A percentile compares a stretch with the other conserved stretches of the same genome.
Evolutionary conservation across 345 rosid species (phyloP).

Genomic region (Sonneratia caseolaris): DNA sequence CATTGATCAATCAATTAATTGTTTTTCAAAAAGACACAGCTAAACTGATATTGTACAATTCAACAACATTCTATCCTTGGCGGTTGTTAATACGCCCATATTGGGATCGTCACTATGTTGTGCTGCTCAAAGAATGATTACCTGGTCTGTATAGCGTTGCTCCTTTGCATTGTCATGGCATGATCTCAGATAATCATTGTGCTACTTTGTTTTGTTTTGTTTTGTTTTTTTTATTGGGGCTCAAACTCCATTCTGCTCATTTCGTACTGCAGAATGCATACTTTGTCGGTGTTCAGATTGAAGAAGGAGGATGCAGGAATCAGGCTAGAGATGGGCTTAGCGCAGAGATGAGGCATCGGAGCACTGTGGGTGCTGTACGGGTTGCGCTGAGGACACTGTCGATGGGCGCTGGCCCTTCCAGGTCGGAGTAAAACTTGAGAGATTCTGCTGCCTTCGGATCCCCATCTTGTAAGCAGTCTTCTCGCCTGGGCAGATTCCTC

Average conservation of each 20-base stretch:
- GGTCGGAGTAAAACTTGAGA: slow-evolving; percentile 13
- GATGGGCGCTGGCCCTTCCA: slow-evolving; percentile 38
- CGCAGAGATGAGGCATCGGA: slow-evolving; percentile 62
- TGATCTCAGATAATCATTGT: background rate
- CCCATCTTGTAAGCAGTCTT: background rate
- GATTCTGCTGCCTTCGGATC: slow-evolving; percentile 8
- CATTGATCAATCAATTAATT: too few species aligned
- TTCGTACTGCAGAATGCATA: slow-evolving; percentile 54
- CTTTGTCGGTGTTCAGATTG: slow-evolving; percentile 66
- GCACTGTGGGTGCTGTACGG: slow-evolving; percentile 75
- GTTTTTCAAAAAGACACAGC: background rate
- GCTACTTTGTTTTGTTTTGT: too few species aligned
- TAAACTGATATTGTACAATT: background rate
- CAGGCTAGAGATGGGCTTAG: slow-evolving; percentile 39
- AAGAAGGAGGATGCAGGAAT: slow-evolving; percentile 38
- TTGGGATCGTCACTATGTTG: too few species aligned
- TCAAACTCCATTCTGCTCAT: background rate
- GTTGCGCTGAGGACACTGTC: slow-evolving; percentile 75
- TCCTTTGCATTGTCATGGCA: background rate
- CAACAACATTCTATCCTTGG: background rate
- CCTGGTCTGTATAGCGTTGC: background rate
- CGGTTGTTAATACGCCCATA: background rate
- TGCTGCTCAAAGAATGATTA: background rate
- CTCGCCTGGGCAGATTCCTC: background rate
- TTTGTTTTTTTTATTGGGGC: background rate